Base-by-base conservation (phyloP, 2,329 filamentous ascomycete genomes). In the Colletotrichum nymphaeae region DNA sequence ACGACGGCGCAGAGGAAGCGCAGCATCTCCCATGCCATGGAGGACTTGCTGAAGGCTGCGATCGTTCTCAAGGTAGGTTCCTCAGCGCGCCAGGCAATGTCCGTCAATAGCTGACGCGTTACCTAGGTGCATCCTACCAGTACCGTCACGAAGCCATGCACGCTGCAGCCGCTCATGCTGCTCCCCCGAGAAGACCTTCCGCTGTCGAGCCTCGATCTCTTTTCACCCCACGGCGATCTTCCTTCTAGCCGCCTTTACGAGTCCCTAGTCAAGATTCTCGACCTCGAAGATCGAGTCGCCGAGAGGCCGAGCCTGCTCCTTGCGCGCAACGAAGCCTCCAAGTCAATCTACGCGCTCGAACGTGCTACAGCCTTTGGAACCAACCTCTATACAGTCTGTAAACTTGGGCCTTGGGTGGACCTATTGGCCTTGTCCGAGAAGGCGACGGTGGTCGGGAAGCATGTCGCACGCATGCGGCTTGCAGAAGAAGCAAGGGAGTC, bases 311-410 rank as follows among this genome's bases (percentile, higher is more conserved):
- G 87, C 71, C 83, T 94, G 19, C 86, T 94, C 11, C 84, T 94
- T 72, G 91, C 90, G 32, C 86, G 89, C 71, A 86, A 89, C 57
- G 89, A 92, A 56, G 83, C 86, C 30, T 87, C 86, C 73, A 84
- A 86, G 69, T 85, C 84, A 46, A 75, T 89, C 0, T 93, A 90
- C 79, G 92, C 88, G 14, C 83, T 94, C n/a, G 93, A 95, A 83
- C 87, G 90, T 28, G 90, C 93, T 46, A 84, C 86, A 19, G 81
- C 84, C 59, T 30, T 30, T 5, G 55, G 49, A 16, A 30, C 55
- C n/a, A 88, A 88, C 1, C 84, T 93, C 4, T 95, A 94, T 79
- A 89, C 90, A 12, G 80, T 94, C 30, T 95, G 92, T 80, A 91
- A 89, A 77, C 84, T 97, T 56, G 92, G 90, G 2, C 81, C 84